These are phyloP conservation scores for Raphanus hybrid DNA, from an alignment of 441 rosid genomes.

Conservation along the genomic window DNA sequence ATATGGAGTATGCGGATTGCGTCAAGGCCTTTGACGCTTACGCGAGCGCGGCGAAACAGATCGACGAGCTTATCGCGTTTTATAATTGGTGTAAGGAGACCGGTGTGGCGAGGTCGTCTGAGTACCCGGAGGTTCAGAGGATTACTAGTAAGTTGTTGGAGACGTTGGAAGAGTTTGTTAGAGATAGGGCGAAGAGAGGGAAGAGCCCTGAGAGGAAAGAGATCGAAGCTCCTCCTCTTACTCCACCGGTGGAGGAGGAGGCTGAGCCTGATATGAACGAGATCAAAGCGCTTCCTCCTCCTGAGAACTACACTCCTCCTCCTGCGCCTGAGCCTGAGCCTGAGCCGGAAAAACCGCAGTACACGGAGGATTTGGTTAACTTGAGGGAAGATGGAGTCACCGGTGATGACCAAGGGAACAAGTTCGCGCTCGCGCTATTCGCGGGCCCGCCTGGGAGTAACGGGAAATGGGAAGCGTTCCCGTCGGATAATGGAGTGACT, in stretches of 20 bases:
- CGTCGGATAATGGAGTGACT: conserved; percentile 52
- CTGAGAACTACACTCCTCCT: conserved; percentile 50
- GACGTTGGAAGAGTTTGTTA: conserved; percentile 59
- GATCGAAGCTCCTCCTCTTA: conserved; percentile 47
- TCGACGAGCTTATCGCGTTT: conserved; percentile 60
- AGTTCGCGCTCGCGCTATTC: conserved; percentile 62
- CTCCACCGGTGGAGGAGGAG: conserved; percentile 40
- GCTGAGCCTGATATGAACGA: conserved; percentile 51
- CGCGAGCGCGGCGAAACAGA: conserved; percentile 58
- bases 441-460: conserved; percentile 49
- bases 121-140: conserved; percentile 65
- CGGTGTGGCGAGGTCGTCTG: conserved; percentile 63
- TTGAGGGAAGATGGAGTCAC: conserved; percentile 52
- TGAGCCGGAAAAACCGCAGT: conserved; percentile 45
- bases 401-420: conserved; percentile 69
- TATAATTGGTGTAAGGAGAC: conserved; percentile 67
- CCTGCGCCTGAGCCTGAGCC: conserved; percentile 48
- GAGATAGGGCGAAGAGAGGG: conserved; percentile 50
- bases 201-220: conserved; percentile 55
- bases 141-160: conserved; percentile 58
- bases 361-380: conserved; percentile 57
- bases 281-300: conserved; percentile 67
- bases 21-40: conserved; percentile 61
- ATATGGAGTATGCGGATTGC: conserved; percentile 63
- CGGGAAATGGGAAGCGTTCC: conserved; percentile 70